Evolutionary conservation across 768 basidiomycete genomes (phyloP).

Genomic region (Naganishia friedmannii): DNA sequence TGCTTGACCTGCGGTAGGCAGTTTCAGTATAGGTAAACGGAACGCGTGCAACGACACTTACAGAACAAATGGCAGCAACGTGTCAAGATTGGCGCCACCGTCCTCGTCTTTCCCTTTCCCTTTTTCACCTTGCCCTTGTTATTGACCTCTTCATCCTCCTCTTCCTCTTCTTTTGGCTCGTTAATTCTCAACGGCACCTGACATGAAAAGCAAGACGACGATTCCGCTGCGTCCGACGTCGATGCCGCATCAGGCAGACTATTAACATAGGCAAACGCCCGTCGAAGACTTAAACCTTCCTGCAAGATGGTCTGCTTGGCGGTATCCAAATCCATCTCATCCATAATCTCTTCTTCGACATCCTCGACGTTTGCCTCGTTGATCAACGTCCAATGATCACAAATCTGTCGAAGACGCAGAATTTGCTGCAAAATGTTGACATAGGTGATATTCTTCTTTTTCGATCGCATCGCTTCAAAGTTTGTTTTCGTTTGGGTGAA

Average conservation of each 20-base stretch:
- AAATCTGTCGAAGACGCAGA: conserved; percentile 91
- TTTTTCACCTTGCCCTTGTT: conserved; percentile 36
- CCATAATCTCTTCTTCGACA: conserved; percentile 54
- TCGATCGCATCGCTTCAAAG: conserved; percentile 83
- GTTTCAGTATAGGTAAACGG: background rate
- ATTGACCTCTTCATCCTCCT: conserved; percentile 50
- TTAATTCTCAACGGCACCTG: conserved; percentile 24
- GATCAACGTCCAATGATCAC: conserved; percentile 90
- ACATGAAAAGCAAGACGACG: conserved; percentile 24
- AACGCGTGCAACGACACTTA: conserved; percentile 38
- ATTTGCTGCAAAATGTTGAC: conserved; percentile 97
- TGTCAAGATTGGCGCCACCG: conserved; percentile 64
- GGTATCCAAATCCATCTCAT: conserved; percentile 59
- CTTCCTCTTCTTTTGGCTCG: conserved; percentile 40
- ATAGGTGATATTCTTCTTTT: conserved; percentile 90
- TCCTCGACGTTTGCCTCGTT: conserved; percentile 55
- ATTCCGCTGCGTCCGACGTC: conserved; percentile 11
- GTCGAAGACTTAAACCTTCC: conserved; percentile 69
- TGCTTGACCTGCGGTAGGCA: conserved; percentile 38
- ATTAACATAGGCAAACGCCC: conserved; percentile 74
- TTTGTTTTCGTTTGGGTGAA: conserved; percentile 54
- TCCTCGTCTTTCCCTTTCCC: conserved; percentile 34
- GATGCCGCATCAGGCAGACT: conserved; percentile 12
- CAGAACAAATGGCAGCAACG: conserved; percentile 95
- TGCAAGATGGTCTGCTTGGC: conserved; percentile 69